Base-by-base conservation (phyloP, 2,329 filamentous ascomycete genomes). In the Grosmannia huntii region DNA sequence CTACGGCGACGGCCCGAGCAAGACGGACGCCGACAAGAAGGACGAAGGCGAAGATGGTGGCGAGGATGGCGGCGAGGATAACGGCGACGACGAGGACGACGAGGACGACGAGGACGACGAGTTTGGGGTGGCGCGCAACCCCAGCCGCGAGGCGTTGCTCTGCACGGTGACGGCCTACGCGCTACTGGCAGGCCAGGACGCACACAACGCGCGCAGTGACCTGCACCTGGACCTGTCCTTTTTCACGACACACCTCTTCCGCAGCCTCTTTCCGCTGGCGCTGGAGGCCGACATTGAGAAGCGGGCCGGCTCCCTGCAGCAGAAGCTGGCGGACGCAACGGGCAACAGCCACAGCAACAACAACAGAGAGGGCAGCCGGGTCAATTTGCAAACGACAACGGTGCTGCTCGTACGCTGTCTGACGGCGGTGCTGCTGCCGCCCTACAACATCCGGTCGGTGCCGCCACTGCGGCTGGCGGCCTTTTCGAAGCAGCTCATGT, bases 111-210 rank as follows among this genome's bases (percentile, higher is more conserved):
- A 79, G 19, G 73, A 78, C 0, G 77, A 82, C 16, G 75, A 78
- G 10, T 70, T 73, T 2, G 62, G 70, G 1, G 69, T 76, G 14
- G 68, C 76, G 46, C 84, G 91, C 58, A 91, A 96, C 71, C 75
- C 87, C 12, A 90, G 86, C 28, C 86, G 94, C 63, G 91, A 97
- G 72, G 83, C 89, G 12, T 84, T 99, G 5, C 86, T 99, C 59
- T 96, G 92, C 75, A 95, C 91, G 59, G 90, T 95, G 66, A 99
- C 94, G 0, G 94, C 95, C 28, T 97, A 95, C 68, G 90, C 92
- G n/a, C 84, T 99, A 7, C 84, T 99, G 46, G 89, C 94, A 63
- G 92, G 94, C 54, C 94, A 99, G 74, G 92, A 96, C 67, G 90
- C 85, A 19, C 86, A 88, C 73, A 92, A 90, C 72, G 87, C 90